These are phyloP conservation scores for Gremmenia infestans DNA, from an alignment of 2,329 filamentous ascomycete species.

Conservation along the genomic window DNA sequence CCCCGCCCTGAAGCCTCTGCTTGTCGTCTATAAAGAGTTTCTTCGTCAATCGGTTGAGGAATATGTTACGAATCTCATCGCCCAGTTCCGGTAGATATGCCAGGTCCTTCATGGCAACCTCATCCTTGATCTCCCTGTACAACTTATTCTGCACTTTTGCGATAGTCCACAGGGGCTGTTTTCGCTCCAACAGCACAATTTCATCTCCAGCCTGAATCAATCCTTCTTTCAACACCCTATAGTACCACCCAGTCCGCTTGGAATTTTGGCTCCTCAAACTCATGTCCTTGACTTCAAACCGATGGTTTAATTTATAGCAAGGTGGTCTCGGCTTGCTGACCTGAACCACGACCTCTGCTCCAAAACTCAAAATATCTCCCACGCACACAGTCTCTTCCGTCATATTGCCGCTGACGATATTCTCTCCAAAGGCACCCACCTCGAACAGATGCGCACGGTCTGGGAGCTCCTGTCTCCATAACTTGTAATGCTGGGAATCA, in stretches of 20 bases:
- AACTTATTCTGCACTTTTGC: slow-evolving; percentile 56
- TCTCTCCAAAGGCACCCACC: slow-evolving; percentile 59
- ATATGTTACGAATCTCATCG: slow-evolving; percentile 6
- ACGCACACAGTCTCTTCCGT: slow-evolving; percentile 61
- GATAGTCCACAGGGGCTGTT: slow-evolving; percentile 55
- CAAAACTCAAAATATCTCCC: slow-evolving; percentile 52
- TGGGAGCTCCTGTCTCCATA: slow-evolving; percentile 50
- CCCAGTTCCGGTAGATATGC: slow-evolving; percentile 7
- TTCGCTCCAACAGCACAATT: slow-evolving; percentile 49
- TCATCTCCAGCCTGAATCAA: slow-evolving; percentile 49
- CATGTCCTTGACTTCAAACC: slow-evolving; percentile 58
- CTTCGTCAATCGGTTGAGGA: slow-evolving; percentile 21
- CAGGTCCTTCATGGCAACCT: slow-evolving; percentile 12
- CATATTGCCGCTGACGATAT: slow-evolving; percentile 50
- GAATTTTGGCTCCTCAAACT: slow-evolving; percentile 49
- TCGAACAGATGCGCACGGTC: slow-evolving; percentile 45
- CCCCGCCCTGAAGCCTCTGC: background rate
- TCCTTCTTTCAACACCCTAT: slow-evolving; percentile 52
- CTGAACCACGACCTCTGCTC: slow-evolving; percentile 40
- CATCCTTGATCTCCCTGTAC: slow-evolving; percentile 42
- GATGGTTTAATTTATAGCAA: slow-evolving; percentile 64
- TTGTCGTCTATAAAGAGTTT: slow-evolving; percentile 15
- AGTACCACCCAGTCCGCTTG: slow-evolving; percentile 60
- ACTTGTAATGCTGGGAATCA: slow-evolving; percentile 52
- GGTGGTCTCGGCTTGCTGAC: slow-evolving; percentile 57